phyloP scores from a whole-genome alignment of 1,139 yeast genomes.

The Kodamaea suecica region DNA sequence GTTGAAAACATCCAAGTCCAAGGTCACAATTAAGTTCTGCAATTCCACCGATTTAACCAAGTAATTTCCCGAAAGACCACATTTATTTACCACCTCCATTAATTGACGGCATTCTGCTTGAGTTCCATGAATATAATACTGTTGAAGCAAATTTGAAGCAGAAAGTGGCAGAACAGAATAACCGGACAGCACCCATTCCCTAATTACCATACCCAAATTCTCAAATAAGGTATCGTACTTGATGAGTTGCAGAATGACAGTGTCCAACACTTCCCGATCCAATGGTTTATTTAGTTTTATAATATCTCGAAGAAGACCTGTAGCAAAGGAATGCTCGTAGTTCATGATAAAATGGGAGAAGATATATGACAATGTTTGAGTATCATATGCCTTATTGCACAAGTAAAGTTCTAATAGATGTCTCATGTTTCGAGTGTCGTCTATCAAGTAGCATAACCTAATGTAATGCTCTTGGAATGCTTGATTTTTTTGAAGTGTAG shows the following conservation, averaged over 20 bases:
- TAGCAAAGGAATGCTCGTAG: constrained; percentile 34
- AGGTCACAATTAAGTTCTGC: constrained; percentile 25
- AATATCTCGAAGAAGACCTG: constrained; percentile 21
- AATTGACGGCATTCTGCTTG: constrained; percentile 25
- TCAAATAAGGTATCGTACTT: constrained; percentile 34
- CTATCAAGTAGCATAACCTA: constrained; percentile 29
- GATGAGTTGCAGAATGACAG: constrained; percentile 25
- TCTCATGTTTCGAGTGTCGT: constrained; percentile 12
- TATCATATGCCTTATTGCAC: constrained; percentile 17
- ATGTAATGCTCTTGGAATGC: constrained; percentile 25
- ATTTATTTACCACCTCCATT: constrained; percentile 20
- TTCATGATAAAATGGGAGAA: constrained; percentile 30
- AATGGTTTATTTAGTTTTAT: constrained; percentile 19
- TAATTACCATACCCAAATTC: constrained; percentile 23
- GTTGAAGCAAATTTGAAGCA: constrained; percentile 27
- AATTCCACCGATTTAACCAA: constrained; percentile 24
- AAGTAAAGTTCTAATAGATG: constrained; percentile 20
- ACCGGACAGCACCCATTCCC: constrained; percentile 29
- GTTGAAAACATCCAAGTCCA: constrained; percentile 22
- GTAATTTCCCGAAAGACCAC: constrained; percentile 22
- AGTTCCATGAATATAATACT: constrained; percentile 32
- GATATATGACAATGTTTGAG: constrained; percentile 28
- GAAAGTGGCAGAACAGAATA: constrained; percentile 28
- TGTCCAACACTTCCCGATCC: constrained; percentile 27
- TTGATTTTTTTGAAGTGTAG: constrained; percentile 4